A percentile compares a stretch with the other conserved stretches of the same genome.
phyloP scores from a whole-genome alignment of 2,329 filamentous ascomycete species.

The Didymella keratinophila region DNA sequence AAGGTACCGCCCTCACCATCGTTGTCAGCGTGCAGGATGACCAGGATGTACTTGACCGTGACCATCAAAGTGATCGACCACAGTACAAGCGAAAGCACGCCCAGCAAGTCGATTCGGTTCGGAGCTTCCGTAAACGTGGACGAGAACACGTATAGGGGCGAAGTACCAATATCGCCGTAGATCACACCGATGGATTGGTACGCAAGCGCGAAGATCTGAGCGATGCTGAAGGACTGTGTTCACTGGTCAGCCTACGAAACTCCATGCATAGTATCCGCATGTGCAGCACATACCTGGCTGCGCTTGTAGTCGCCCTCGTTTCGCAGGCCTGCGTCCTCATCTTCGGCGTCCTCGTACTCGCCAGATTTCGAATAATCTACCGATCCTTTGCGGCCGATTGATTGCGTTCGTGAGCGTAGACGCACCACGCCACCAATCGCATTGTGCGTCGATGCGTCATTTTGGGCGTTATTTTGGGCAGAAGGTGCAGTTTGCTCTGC shows the following conservation, averaged over 20 bases:
- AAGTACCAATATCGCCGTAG: constrained; percentile 73
- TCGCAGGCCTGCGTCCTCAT: constrained; percentile 45
- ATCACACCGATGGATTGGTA: constrained; percentile 73
- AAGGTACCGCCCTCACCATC: constrained; percentile 77
- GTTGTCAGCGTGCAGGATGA: constrained; percentile 72
- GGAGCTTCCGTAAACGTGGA: constrained; percentile 66
- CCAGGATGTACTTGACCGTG: constrained; percentile 72
- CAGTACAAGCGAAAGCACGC: constrained; percentile 72
- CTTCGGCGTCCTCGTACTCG: constrained; percentile 32
- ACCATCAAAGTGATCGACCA: constrained; percentile 75
- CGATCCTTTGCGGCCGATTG: constrained; percentile 4
- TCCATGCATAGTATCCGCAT: neutral
- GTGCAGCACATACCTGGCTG: constrained; percentile 33
- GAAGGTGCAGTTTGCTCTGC: constrained; percentile 5
- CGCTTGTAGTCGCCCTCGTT: constrained; percentile 43
- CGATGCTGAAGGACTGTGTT: constrained; percentile 37
- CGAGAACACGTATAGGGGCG: constrained; percentile 74
- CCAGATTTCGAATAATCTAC: constrained; percentile 7
- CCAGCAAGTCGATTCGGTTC: constrained; percentile 66
- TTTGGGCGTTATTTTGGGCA: constrained; percentile 9
- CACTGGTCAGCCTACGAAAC: constrained; percentile 19
- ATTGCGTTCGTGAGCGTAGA: constrained; percentile 14
- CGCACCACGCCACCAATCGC: constrained; percentile 17
- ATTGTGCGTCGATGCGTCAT: constrained; percentile 6
- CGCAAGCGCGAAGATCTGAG: constrained; percentile 50